Base-by-base conservation (phyloP, 2,329 filamentous ascomycete genomes). In the Pleurostoma richardsiae region DNA sequence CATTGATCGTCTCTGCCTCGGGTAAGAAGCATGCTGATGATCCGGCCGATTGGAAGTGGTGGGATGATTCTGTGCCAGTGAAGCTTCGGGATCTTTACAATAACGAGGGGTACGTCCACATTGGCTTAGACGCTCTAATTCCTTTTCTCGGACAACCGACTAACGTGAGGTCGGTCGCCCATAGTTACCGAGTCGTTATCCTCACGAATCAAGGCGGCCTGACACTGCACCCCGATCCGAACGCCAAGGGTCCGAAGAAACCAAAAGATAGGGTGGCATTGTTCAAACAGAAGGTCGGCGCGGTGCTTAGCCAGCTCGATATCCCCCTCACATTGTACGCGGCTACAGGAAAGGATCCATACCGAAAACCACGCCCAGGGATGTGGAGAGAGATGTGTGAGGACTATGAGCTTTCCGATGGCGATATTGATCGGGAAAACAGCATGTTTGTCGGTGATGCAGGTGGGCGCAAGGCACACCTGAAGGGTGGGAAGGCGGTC, bases 371-470 rank as follows among this genome's bases (percentile, higher is more conserved):
- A 4, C 77, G 91, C 38, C 76, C 73, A 2, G 92, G 91, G 26
- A 96, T 97, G 88, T 99, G 94, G 92, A 73, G 76, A 29, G 74
- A 78, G 55, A 52, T 79, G 4, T 73, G 73, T 52, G 66, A 76
- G 0, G 83, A 88, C 56, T 79, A 82, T 53, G 77, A 75, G 41
- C 68, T 87, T 2, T 67, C 77, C 40, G 69, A 72, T 4, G 69
- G 70, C 2, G 74, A 77, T 11, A 66, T 95, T n/a, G 86, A 96
- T 62, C 63, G 88, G 31, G 68, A 77, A 11, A 70, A 74, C 3
- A 95, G 88, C 28, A 73, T 96, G 52, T 96, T 96, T 61, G 83
- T 99, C 40, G 94, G 94, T 40, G 94, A 99, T 69, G 94, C 94
- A 5, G 83, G 77, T 10, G 83, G 83, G 1, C 75, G 83, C 60